These are phyloP conservation scores for Tremella fuciformis DNA, from an alignment of 768 basidiomycete species.

Conservation along the genomic window DNA sequence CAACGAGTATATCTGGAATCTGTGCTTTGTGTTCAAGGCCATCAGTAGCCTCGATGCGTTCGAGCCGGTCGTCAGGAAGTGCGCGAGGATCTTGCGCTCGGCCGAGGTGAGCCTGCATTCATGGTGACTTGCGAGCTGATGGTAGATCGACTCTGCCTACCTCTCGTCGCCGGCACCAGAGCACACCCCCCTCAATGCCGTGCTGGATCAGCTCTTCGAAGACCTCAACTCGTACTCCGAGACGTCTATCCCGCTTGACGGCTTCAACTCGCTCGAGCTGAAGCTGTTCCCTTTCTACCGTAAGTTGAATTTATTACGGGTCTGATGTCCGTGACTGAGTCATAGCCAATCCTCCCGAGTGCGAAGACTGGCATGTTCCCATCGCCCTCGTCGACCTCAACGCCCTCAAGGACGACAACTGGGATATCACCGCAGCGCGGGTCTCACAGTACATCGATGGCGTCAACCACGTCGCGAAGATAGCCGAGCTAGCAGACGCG, in stretches of 20 bases:
- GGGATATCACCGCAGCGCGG: conserved; percentile 90
- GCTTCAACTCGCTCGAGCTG: conserved; percentile 89
- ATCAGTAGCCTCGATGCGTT: conserved; percentile 89
- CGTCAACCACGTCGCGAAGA: conserved; percentile 82
- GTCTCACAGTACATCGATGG: conserved; percentile 83
- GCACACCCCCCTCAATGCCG: conserved; percentile 64
- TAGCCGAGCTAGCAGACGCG: conserved; percentile 86
- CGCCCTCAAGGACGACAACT: conserved; percentile 79
- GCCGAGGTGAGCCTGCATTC: conserved; percentile 72
- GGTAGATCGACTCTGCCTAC: conserved; percentile 81
- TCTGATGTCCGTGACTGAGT: conserved; percentile 3
- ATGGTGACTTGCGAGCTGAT: too few relatives aligned
- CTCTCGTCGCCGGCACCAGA: conserved; percentile 71
- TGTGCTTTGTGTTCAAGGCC: conserved; percentile 94
- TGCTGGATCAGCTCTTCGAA: conserved; percentile 93
- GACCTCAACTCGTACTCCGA: conserved; percentile 97
- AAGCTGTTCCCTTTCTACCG: conserved; percentile 94
- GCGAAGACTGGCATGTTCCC: conserved; percentile 94
- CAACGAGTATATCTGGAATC: conserved; percentile 87
- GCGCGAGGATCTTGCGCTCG: conserved; percentile 77
- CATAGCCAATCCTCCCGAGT: conserved; percentile 72
- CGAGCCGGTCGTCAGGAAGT: conserved; percentile 92
- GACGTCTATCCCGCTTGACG: conserved; percentile 82
- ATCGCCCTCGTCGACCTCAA: conserved; percentile 79
- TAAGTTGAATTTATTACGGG: conserved; percentile 21